Evolutionary conservation across 805 yeast genomes (phyloP), one percentile per base, ranked within the genome.

Genomic region (Nakazawaea wyomingensis): DNA sequence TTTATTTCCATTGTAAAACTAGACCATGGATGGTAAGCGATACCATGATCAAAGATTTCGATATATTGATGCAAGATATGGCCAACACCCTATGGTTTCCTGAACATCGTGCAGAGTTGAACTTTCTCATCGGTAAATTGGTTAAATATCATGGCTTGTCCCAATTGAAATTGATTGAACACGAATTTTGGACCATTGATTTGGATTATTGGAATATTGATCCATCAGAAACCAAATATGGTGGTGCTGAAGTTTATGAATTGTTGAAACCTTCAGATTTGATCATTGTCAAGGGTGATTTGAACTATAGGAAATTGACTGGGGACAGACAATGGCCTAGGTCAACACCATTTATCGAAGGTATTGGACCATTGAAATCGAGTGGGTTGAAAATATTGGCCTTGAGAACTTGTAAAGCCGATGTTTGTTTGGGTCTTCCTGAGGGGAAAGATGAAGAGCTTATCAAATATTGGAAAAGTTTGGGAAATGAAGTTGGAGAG

Each of bases 1-100:
- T 91, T 47, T 82, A 79, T 16, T 69, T 90, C 48, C 99, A 93
- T 62, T 88, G 95, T 50, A 93, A 93, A 62, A 78, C 80, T 40
- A 76, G 89, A 47, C 97, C 98, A 27, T 93, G 98, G 95, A 91
- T 93, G 82, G 98, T 93, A 16, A 86, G 96, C 52, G 99, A 93
- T 62, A 95, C 93, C 7, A 80, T 89, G 79, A 76, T 86, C 22
- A 80, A 80, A 55, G 99, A 93, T 64, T 79, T 87, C 47, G 68
- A 69, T 36, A 57, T 71, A 24, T 67, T 87, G 41, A 50, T 86
- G 14, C 52, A 62, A 10, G 86, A 85, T 54, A 64, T 90, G 52
- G 59, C 54, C 21, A 75, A 82, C 52, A 52, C 67, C 5, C 37
- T 56, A 5, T 69, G 78, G 48, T 87, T 83, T 66, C 65, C 71